Conservation (phyloP, 1,284 basidiomycete species). For the Nidula niveotomentosa region DNA sequence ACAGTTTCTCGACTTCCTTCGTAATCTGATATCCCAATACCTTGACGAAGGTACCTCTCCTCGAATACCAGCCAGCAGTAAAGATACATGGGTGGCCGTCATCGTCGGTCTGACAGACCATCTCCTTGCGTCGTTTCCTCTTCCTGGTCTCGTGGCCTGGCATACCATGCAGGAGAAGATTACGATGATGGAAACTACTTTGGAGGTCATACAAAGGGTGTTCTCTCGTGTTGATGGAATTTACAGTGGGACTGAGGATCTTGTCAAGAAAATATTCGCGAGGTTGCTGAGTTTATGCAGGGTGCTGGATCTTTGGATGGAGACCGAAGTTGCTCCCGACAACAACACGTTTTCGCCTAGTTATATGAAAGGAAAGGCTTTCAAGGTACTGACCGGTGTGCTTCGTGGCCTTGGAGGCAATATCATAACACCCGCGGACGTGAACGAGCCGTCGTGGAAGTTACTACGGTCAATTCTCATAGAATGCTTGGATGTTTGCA, state of each 20-base stretch:
- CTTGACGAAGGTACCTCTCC: conserved; percentile 9
- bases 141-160: conserved; percentile 44
- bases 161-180: conserved; percentile 55
- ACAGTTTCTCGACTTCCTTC: conserved; percentile 44
- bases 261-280: conserved; percentile 47
- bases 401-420: conserved; percentile 35
- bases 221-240: conserved; percentile 48
- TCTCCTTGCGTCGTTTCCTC: conserved; percentile 50
- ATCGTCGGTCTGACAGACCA: conserved; percentile 49
- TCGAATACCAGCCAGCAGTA: background rate
- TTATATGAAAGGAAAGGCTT: conserved; percentile 25
- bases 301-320: conserved; percentile 58
- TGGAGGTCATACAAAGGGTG: conserved; percentile 52
- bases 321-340: conserved; percentile 30
- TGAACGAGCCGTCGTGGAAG: conserved; percentile 40
- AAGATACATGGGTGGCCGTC: conserved; percentile 38
- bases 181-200: conserved; percentile 47
- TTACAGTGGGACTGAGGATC: conserved; percentile 40
- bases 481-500: conserved; percentile 40
- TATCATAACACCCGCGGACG: conserved; percentile 22
- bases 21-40: conserved; percentile 31
- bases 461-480: conserved; percentile 40
- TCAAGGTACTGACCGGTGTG: conserved; percentile 23
- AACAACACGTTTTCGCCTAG: conserved; percentile 21
- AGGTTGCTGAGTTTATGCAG: conserved; percentile 52